Percentiles rank a stretch among this genome's conserved stretches.
phyloP scores from a whole-genome alignment of 1,284 basidiomycete species.

The Rhodotorula sp. region DNA sequence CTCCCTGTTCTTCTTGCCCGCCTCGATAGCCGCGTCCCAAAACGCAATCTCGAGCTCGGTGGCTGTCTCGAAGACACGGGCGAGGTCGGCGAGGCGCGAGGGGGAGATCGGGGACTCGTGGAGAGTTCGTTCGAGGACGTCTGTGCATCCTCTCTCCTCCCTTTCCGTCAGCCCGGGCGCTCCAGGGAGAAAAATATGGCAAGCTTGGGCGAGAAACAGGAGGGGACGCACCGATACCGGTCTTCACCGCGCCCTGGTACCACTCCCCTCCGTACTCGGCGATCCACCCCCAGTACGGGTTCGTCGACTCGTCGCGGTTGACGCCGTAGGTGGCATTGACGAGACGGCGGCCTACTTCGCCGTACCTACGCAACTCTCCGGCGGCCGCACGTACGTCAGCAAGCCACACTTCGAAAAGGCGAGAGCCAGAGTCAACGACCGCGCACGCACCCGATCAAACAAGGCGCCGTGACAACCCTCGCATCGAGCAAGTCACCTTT shows the following conservation, averaged over 20 bases:
- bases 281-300: slow-evolving; percentile 59
- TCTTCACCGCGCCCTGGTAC: slow-evolving; percentile 56
- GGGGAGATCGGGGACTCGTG: slow-evolving; percentile 64
- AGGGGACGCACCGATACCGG: background rate
- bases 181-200: background rate
- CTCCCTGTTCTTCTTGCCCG: background rate
- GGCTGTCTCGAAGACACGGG: slow-evolving; percentile 71
- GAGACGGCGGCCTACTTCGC: slow-evolving; percentile 79
- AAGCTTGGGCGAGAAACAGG: too few species aligned
- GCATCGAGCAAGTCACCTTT: slow-evolving; percentile 70
- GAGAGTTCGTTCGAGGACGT: slow-evolving; percentile 61
- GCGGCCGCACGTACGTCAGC: too few species aligned
- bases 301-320: slow-evolving; percentile 60
- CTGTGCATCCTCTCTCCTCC: slow-evolving; percentile 49
- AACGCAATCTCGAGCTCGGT: slow-evolving; percentile 78
- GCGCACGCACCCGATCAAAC: slow-evolving; percentile 63
- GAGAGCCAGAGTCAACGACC: too few species aligned
- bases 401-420: too few species aligned
- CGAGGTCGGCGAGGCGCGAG: slow-evolving; percentile 64
- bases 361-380: slow-evolving; percentile 63
- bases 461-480: slow-evolving; percentile 77
- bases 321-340: slow-evolving; percentile 54
- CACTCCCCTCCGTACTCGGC: slow-evolving; percentile 61
- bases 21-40: slow-evolving; percentile 75
- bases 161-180: background rate